A percentile compares a stretch with the other conserved stretches of the same genome.
Evolutionary conservation across 768 basidiomycete species (phyloP).

Genomic region (Rhodosporidiobolus sp.): DNA sequence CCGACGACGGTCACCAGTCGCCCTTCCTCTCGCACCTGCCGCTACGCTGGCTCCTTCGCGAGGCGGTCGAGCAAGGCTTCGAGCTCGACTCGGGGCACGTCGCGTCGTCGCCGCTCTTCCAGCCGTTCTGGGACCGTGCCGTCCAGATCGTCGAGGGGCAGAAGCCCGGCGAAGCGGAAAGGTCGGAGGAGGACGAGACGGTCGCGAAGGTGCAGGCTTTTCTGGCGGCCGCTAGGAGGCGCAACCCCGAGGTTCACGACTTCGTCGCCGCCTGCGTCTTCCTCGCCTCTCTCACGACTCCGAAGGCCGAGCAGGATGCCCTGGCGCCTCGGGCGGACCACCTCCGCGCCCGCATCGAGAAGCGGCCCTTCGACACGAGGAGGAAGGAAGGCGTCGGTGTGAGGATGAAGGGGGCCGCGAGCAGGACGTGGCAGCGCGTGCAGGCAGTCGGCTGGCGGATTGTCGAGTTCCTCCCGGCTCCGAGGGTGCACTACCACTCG

Average conservation of each 20-base stretch:
- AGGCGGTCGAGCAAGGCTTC: conserved; percentile 44
- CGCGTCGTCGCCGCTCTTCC: neutral
- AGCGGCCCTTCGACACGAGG: neutral
- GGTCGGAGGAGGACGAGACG: neutral
- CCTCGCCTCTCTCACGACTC: conserved; percentile 1
- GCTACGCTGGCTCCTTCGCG: conserved; percentile 73
- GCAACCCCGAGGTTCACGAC: neutral
- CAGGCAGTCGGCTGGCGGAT: conserved; percentile 15
- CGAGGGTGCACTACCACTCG: conserved; percentile 18
- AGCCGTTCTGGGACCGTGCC: no score
- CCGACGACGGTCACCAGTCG: conserved; percentile 53
- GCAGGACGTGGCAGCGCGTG: neutral
- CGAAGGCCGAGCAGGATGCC: neutral
- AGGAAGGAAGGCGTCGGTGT: neutral
- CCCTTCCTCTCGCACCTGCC: conserved; percentile 61
- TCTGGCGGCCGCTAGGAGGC: neutral
- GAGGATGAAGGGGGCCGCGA: no score
- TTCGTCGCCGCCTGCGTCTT: conserved; percentile 8
- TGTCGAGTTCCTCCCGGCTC: conserved; percentile 15
- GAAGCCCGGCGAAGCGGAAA: neutral
- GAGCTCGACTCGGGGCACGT: conserved; percentile 14
- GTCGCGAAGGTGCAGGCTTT: neutral
- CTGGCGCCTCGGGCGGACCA: conserved; percentile 18
- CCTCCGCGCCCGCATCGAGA: conserved; percentile 6
- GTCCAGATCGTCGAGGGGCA: neutral